Evolutionary conservation across 192 early-diverging fungal genomes (phyloP).

Genomic region (Coemansia sp.): DNA sequence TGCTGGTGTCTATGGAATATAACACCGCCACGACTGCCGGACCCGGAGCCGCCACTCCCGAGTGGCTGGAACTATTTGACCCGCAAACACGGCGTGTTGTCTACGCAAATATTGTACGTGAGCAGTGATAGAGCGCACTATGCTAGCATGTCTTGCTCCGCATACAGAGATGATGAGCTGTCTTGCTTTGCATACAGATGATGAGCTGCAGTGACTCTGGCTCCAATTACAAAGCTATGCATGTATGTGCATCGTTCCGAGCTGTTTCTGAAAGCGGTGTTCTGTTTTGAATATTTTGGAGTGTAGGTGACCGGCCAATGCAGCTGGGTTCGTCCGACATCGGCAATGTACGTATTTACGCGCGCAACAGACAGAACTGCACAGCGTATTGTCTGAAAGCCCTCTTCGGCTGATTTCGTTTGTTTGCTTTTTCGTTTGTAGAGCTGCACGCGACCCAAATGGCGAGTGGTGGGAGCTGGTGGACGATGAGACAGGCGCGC

Average conservation of each 20-base stretch:
- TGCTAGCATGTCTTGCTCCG: not conserved
- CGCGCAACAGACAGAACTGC: too few relatives aligned
- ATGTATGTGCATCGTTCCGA: not conserved
- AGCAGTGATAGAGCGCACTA: not conserved
- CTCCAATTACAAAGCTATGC: not conserved
- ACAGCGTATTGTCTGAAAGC: too few relatives aligned
- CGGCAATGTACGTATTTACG: conserved; percentile 39
- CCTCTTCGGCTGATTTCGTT: too few relatives aligned
- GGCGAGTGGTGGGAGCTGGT: conserved; percentile 98
- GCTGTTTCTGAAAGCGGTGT: conserved; percentile 1
- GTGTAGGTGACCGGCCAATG: conserved; percentile 80
- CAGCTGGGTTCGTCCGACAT: conserved; percentile 50
- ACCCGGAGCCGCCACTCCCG: conserved; percentile 17
- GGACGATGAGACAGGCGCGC: conserved; percentile 79
- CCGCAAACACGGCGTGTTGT: conserved; percentile 64
- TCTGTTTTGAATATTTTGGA: not conserved
- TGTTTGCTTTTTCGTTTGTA: conserved; percentile 30
- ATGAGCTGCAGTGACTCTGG: not conserved
- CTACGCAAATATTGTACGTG: conserved; percentile 68
- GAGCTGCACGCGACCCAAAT: conserved; percentile 67
- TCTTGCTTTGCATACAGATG: too few relatives aligned
- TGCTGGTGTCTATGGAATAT: conserved; percentile 15
- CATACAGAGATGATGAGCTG: too few relatives aligned
- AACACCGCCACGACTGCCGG: conserved; percentile 20
- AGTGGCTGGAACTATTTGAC: conserved; percentile 73